phyloP scores from a whole-genome alignment of 148 eudicot species.

The Euryodendron excelsum region DNA sequence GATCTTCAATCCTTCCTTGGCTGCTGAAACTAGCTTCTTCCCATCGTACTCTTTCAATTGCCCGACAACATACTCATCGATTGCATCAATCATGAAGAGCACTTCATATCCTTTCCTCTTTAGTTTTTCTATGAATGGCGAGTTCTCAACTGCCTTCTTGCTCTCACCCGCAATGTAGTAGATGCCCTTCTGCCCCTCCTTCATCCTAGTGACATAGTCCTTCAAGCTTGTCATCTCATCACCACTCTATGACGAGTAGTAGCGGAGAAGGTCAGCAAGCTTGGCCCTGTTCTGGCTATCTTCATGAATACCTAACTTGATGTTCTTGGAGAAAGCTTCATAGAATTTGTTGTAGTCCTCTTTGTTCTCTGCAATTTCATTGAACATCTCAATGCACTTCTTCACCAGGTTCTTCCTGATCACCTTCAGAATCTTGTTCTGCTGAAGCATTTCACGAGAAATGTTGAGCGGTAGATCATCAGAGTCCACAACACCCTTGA shows the following conservation, averaged over 20 bases:
- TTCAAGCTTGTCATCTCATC: conserved; percentile 34
- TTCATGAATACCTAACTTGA: conserved; percentile 30
- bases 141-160: conserved; percentile 32
- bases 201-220: conserved; percentile 36
- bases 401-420: conserved; percentile 33
- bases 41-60: conserved; percentile 34
- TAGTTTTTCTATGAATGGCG: conserved; percentile 30
- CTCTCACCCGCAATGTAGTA: conserved; percentile 29
- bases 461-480: conserved; percentile 32
- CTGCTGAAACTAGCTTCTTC: conserved; percentile 28
- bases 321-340: conserved; percentile 25
- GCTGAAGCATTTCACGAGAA: conserved; percentile 31
- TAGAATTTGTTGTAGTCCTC: conserved; percentile 29
- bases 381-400: conserved; percentile 31
- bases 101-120: conserved; percentile 32
- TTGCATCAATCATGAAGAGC: conserved; percentile 30
- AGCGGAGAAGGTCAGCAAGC: conserved; percentile 30
- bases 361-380: conserved; percentile 32
- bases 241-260: conserved; percentile 25
- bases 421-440: conserved; percentile 33
- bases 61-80: conserved; percentile 26
- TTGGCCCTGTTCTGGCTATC: conserved; percentile 32
- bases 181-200: conserved; percentile 31
- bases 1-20: conserved; percentile 30
- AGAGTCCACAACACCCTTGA: conserved; percentile 31